These are phyloP conservation scores for Saccharomyces hybrid DNA, from an alignment of 1,139 yeast species.

Conservation along the genomic window DNA sequence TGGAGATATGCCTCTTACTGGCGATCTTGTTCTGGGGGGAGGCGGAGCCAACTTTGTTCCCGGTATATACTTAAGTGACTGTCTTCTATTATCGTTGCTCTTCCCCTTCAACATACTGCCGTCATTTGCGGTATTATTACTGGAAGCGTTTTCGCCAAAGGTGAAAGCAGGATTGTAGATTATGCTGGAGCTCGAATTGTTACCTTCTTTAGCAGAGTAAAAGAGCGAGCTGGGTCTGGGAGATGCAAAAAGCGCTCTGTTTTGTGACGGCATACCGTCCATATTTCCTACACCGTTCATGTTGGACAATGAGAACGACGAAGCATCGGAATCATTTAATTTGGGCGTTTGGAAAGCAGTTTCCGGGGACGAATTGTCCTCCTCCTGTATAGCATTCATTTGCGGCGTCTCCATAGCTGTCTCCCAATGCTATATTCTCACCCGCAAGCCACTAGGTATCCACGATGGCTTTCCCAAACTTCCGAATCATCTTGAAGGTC, in stretches of 20 bases:
- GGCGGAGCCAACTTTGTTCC: slow-evolving; percentile 31
- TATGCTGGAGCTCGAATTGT: slow-evolving; percentile 30
- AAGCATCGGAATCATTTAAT: not conserved
- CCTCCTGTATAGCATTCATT: slow-evolving; percentile 1
- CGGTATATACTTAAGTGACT: slow-evolving; percentile 34
- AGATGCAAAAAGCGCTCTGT: slow-evolving; percentile 3
- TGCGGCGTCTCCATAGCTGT: not conserved
- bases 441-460: not conserved
- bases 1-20: slow-evolving; percentile 17
- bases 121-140: slow-evolving; percentile 1
- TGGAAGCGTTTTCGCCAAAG: slow-evolving; percentile 23
- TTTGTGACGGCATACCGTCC: not conserved
- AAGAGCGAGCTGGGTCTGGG: slow-evolving; percentile 18
- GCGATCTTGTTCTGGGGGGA: slow-evolving; percentile 30
- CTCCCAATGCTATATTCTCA: not conserved
- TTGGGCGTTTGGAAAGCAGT: not conserved
- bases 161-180: slow-evolving; percentile 29
- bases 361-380: not conserved
- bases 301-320: not conserved
- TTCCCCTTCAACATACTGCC: not conserved
- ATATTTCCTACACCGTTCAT: not conserved
- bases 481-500: not conserved
- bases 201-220: slow-evolving; percentile 25
- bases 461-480: not conserved
- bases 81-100: slow-evolving; percentile 17